Conservation (phyloP, 331 rosid species). For the Rosa hybrid region DNA sequence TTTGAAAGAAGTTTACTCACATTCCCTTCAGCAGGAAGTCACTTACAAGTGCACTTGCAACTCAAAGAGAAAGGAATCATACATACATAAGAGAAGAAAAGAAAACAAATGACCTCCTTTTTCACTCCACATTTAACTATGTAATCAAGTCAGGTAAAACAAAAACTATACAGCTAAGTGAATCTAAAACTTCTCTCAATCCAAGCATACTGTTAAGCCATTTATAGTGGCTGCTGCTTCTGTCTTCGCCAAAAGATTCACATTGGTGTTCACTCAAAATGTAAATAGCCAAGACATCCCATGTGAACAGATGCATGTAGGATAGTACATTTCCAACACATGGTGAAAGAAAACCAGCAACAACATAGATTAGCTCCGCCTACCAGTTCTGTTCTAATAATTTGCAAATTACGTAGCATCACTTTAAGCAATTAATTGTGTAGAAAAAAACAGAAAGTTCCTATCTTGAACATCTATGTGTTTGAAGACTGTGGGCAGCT, state of each 20-base stretch:
- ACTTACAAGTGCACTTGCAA: neutral
- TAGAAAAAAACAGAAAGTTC: neutral
- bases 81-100: neutral
- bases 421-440: neutral
- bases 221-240: neutral
- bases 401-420: neutral
- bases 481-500: neutral
- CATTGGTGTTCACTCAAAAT: neutral
- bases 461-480: neutral
- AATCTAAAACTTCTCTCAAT: neutral
- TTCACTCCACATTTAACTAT: neutral
- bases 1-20: neutral
- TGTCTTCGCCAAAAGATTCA: neutral
- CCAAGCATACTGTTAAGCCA: neutral
- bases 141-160: neutral
- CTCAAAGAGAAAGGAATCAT: neutral
- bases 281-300: neutral
- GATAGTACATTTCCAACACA: neutral
- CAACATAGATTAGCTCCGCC: neutral
- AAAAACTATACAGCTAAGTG: neutral
- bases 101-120: neutral
- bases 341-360: neutral
- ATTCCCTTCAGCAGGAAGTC: neutral
- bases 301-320: neutral
- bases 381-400: neutral